Evolutionary conservation across 129 eudicot genomes (phyloP), one percentile per base, ranked within the genome.

Genomic region (Scalesia atractyloides): DNA sequence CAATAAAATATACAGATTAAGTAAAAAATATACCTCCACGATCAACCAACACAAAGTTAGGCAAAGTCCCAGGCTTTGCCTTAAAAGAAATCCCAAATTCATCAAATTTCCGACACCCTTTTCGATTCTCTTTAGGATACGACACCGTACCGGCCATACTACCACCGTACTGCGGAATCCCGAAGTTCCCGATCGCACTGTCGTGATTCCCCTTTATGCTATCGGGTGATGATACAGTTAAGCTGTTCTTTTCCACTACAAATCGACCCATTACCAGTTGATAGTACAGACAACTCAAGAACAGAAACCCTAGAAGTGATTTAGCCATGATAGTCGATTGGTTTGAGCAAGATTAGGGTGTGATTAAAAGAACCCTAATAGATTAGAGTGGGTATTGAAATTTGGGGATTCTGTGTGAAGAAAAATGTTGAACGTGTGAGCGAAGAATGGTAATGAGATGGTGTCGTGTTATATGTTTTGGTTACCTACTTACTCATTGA

Each of bases 111-210:
- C 78, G 70, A 51, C 99, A 94, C 16, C 97, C 97, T 78, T 94
- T 94, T 64, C 76, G 66, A 53, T 94, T 94, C 17, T 90, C 93
- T 80, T 94, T 94, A 0, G 99, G 99, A 52, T 84, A 94, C 54
- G 74, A 39, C 33, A 93, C 98, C 39, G 86, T 87, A 0, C 97
- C 97, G 57, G 96, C 92, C 98, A 93, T 87, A 74, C 92, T 93
- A 12, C 98, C 98, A 3, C 96, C 97, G 69, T 93, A 89, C 63
- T 93, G 95, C 33, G 98, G 97, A 12, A 93, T 90, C 47, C 98
- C 97, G 62, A 94, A 94, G 84, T 94, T 94, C 2, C 99, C 99
- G 76, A 93, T 89, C 5, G 99, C 99, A 77, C 83, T 87, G 33
- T 93, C 98, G 47, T 87, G 86, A 30, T 78, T 87, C 0, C 96